Evolutionary conservation across 352 stramenopile genomes (phyloP), one percentile per base, ranked within the genome.

Genomic region (Phytophthora capsici): DNA sequence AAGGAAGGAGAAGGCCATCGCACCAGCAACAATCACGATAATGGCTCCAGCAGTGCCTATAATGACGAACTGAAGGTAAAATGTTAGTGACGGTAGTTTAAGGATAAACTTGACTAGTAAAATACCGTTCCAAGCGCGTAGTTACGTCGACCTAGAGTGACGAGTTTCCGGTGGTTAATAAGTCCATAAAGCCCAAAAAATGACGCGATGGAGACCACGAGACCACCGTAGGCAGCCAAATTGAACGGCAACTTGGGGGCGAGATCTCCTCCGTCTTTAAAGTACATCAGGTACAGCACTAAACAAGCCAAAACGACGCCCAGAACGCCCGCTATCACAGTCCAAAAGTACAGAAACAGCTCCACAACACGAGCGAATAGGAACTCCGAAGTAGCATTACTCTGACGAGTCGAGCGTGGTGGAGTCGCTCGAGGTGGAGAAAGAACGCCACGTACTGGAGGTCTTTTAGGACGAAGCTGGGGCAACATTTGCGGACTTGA

Each of bases 281-380:
- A 84, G 55, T 82, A 90, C 19, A 88, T 61, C 14, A 85, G 59
- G 25, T 88, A 91, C 26, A 90, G 36, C 0, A 84, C 81, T n/a
- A 88, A 63, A 6, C 60, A 83, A 4, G 86, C 53, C 23, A 88
- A 45, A 1, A 75, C 49, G 12, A 91, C 22, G 0, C 79, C 79
- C 10, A 88, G 72, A 12, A 87, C 46, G 38, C 80, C 86, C 17
- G 84, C 71, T 25, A 86, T 37, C 19, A 87, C 69, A 0, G 71
- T 80, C 77, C 82, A 90, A 5, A 61, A 68, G 45, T 91, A 91
- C 28, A 90, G 57, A 13, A 80, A 79, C 1, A 60, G 45, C 51
- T 89, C 78, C 14, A 80, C 66, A 0, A 72, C 30, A 2, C 59
- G 66, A 9, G 66, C 65, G 16, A 66, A 82, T 7, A 69, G 53